Evolutionary conservation across 2,329 filamentous ascomycete species (phyloP).

Genomic region (Cordyceps farinosa): DNA sequence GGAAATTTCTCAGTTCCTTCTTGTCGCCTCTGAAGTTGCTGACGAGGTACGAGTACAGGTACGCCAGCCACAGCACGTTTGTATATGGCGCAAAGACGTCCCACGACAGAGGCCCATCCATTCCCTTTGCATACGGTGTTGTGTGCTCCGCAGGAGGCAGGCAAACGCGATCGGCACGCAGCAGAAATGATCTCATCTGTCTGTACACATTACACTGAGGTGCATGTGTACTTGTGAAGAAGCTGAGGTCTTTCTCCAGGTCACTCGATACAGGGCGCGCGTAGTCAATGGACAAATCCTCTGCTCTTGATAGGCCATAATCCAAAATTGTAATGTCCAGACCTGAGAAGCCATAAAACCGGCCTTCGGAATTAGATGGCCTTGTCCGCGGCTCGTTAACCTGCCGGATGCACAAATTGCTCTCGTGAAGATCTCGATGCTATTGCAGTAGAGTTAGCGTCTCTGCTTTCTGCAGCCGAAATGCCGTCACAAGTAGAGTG

Average conservation of each 20-base stretch:
- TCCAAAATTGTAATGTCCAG: slow-evolving; percentile 63
- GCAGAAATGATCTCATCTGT: slow-evolving; percentile 57
- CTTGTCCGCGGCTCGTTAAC: slow-evolving; percentile 33
- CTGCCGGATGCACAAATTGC: slow-evolving; percentile 57
- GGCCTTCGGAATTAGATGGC: slow-evolving; percentile 30
- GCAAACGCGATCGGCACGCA: slow-evolving; percentile 48
- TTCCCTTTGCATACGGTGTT: slow-evolving; percentile 43
- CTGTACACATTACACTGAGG: slow-evolving; percentile 60
- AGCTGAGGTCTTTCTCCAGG: slow-evolving; percentile 55
- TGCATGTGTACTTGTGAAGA: slow-evolving; percentile 60
- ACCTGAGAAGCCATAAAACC: slow-evolving; percentile 54
- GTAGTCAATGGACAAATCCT: slow-evolving; percentile 37
- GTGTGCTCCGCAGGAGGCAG: slow-evolving; percentile 46
- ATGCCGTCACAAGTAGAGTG: neutral
- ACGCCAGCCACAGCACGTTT: slow-evolving; percentile 63
- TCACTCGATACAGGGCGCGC: slow-evolving; percentile 50
- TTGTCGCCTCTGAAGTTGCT: slow-evolving; percentile 45
- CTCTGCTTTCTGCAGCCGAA: neutral
- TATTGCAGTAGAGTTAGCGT: slow-evolving; percentile 28
- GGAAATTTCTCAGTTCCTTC: slow-evolving; percentile 45
- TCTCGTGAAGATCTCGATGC: slow-evolving; percentile 65
- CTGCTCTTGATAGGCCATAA: slow-evolving; percentile 61
- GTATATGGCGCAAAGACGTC: slow-evolving; percentile 55
- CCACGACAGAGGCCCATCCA: slow-evolving; percentile 53
- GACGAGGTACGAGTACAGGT: slow-evolving; percentile 54